Base-by-base conservation (phyloP, 2,329 filamentous ascomycete genomes). In the Fusarium concolor region DNA sequence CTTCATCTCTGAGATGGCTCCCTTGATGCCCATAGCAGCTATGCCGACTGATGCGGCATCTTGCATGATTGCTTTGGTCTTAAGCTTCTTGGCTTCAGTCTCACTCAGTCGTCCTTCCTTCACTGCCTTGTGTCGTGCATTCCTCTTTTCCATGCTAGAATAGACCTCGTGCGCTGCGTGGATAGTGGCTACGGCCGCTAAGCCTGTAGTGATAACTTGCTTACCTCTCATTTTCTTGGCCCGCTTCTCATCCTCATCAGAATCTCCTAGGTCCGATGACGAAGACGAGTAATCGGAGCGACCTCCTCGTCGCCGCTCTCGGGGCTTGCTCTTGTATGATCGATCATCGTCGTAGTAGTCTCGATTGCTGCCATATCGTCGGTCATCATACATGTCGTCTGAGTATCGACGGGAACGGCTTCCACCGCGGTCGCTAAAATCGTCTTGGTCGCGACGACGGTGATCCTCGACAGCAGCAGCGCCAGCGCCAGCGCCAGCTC, bases 161-260 rank as follows among this genome's bases (percentile, higher is more conserved):
- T 87, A 88, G 72, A 88, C 84, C 68, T 80, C 85, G 73, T 88
- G 83, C 70, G 84, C 85, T 68, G 86, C 86, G 76, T 88, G 86
- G 71, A 89, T 87, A 70, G 85, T 88, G 74, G 86, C 86, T 65
- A 87, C 84, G 52, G 84, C 81, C 54, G 86, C 86, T 57, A 88
- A 78, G 45, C 85, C 86, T 10, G 85, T 84, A 54, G 84, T 87
- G 58, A 89, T 68, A 62, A 87, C 71, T 81, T 87, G 86, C 83
- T 88, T 88, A 86, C 86, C 85, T 86, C 81, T 85, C 81, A 88
- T 86, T 76, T 86, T 87, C 76, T 81, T 84, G 37, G 81, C 81
- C 64, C 79, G 80, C 76, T 82, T 86, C 75, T 83, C 81, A 67
- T 89, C 86, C 22, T 86, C 84, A 18, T 85, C 83, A 65, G 86